Evolutionary conservation across 768 basidiomycete species (phyloP), one percentile per base, ranked within the genome.

Genomic region (Trametes meyenii): DNA sequence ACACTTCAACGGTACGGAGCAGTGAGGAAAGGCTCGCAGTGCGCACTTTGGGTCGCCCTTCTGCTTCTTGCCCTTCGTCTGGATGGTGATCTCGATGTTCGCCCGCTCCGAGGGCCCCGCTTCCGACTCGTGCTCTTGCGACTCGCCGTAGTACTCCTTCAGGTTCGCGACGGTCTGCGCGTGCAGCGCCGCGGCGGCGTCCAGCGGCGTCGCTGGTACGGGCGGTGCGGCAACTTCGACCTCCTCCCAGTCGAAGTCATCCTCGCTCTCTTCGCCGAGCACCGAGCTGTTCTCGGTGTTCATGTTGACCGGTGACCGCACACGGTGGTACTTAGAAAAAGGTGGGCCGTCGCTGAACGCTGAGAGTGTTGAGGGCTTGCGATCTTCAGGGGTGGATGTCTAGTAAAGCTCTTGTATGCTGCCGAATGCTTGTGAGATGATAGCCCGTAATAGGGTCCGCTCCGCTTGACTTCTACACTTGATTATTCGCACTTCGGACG

Each of bases 211-310:
- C n/a, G n/a, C n/a, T n/a, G n/a, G n/a, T n/a, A n/a, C n/a, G n/a
- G 17, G 51, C 17, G 44, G 64, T 59, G 72, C 78, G 33, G 83
- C 81, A 3, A 90, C 83, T 42, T 81, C 78, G 14, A 92, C 85
- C 71, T 92, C 89, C 72, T 92, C 89, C 90, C 89, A 91, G 70
- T 92, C 90, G 62, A 84, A 79, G 43, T 90, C 90, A 67, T 90
- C 87, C 67, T 89, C 87, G 35, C 77, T 79, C 53, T 72, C 72
- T 33, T 74, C 72, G 1, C 61, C 68, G 7, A 65, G 61, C 21
- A 70, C 44, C 10, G 66, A 68, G 35, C 46, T 58, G 40, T 62
- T 65, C 46, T 70, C 67, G 5, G 49, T 50, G 42, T 54, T 52
- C 48, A 62, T 58, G n/a, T 5, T 40, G 39, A 12, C 39, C 11